A percentile compares a stretch with the other conserved stretches of the same genome.
phyloP scores from a whole-genome alignment of 148 eudicot species.

The Suaeda aralocaspica region DNA sequence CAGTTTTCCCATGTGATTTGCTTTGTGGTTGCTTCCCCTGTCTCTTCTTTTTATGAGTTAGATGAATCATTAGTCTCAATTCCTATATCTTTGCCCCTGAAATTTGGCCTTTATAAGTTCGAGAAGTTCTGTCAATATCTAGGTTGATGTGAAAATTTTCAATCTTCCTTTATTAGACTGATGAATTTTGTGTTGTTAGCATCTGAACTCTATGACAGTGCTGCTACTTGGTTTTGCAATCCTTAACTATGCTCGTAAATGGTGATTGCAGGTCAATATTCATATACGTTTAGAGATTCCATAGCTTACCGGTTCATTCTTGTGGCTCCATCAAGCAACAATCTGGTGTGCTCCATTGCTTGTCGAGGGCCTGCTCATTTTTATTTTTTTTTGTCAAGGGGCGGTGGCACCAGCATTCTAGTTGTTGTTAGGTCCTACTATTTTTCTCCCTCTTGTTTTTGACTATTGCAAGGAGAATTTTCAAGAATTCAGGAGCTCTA shows the following conservation, averaged over 20 bases:
- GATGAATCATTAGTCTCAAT: neutral
- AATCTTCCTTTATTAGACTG: neutral
- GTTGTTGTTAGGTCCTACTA: conserved; percentile 19
- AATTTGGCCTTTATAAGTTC: neutral
- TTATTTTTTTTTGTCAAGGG: neutral
- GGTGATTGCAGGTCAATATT: conserved; percentile 15
- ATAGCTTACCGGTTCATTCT: conserved; percentile 6
- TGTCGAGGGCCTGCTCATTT: neutral
- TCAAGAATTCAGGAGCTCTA: conserved; percentile 10
- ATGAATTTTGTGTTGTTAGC: neutral
- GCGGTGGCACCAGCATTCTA: neutral
- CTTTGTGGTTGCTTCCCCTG: neutral
- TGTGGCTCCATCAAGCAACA: conserved; percentile 3
- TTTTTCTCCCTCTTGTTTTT: conserved; percentile 7
- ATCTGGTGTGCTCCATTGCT: conserved; percentile 9
- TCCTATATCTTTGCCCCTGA: neutral
- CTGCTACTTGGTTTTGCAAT: neutral
- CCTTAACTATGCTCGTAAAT: neutral
- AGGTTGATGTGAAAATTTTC: no score
- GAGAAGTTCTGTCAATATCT: neutral
- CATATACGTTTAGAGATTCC: conserved; percentile 16
- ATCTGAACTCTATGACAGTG: neutral
- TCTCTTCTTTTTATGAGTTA: neutral
- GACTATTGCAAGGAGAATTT: neutral
- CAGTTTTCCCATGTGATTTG: neutral